Conservation (phyloP, 2,329 filamentous ascomycete species). For the Apiospora malaysiana region DNA sequence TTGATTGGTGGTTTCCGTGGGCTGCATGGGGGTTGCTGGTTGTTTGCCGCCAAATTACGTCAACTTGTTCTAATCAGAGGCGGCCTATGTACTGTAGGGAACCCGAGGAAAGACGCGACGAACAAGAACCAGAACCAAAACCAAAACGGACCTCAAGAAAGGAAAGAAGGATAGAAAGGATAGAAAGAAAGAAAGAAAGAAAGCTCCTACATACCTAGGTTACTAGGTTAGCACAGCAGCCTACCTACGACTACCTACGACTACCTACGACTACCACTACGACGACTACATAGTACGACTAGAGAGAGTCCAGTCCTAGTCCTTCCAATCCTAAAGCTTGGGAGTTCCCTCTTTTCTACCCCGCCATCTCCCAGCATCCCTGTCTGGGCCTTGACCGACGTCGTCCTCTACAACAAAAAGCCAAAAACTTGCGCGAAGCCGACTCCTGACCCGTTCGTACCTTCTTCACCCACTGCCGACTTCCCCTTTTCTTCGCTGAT, state of each 20-base stretch:
- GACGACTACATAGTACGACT: too few relatives aligned
- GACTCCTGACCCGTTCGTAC: not conserved
- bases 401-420: constrained; percentile 19
- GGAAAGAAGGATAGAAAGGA: too few relatives aligned
- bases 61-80: constrained; percentile 15
- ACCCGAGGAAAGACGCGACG: too few relatives aligned
- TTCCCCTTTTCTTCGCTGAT: not conserved
- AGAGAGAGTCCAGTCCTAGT: too few relatives aligned
- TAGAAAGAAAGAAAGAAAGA: too few relatives aligned
- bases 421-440: constrained; percentile 8
- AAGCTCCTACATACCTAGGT: too few relatives aligned
- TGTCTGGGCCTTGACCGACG: constrained; percentile 17
- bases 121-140: too few relatives aligned
- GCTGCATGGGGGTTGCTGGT: constrained; percentile 15
- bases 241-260: too few relatives aligned
- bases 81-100: not conserved
- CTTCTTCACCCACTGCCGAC: constrained; percentile 8
- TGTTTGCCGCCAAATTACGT: constrained; percentile 19
- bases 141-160: too few relatives aligned
- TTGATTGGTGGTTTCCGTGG: not conserved
- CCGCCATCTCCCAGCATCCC: constrained; percentile 13
- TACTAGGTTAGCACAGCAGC: too few relatives aligned
- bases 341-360: constrained; percentile 20
- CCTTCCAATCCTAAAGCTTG: constrained; percentile 12
- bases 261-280: too few relatives aligned